Evolutionary conservation across 345 rosid species (phyloP), one percentile per base, ranked within the genome.

Genomic region (Brassica carinata): DNA sequence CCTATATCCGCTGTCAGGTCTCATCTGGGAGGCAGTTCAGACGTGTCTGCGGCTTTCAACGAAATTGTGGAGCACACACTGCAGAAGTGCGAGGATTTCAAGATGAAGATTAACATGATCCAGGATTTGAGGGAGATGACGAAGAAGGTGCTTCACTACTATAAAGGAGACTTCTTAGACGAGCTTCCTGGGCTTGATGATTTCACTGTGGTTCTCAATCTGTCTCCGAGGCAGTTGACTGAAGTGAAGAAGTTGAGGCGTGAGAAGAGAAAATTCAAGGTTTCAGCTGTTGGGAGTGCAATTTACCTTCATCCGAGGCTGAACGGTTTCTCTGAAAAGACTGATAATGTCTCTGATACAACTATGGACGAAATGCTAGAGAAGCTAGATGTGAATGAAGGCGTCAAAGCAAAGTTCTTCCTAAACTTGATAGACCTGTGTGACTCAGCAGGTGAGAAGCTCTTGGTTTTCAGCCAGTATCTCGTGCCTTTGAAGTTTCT

Each of bases 111-210:
- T 43, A 63, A 73, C 18, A 87, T 95, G 62, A 91, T 91, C 64
- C 96, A 84, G 67, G 98, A 95, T 83, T 86, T 95, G 31, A 94
- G 98, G 5, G 94, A 95, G 87, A 91, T 95, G 98, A 95, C 99
- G 18, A 84, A 85, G 75, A 88, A 88, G 69, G 93, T 95, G 72
- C 97, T 95, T 51, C 99, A 95, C 69, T 95, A 93, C 85, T 95
- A 95, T 64, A 95, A 93, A 85, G 99, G 99, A 74, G 98, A 95
- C 82, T 93, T 91, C 86, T 78, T 95, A 82, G 99, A 93, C 75
- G 98, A 95, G 89, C 96, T 95, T 79, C 99, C 97, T 67, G 99
- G 97, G 69, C 97, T 93, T 45, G 84, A 82, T 76, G 99, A 95
- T 85, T 95, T 89, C 77, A 95, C 98, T 0, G 93, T 91, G 40